phyloP scores from a whole-genome alignment of 108 stramenopile species.

The Stephanodiscus minutulus region DNA sequence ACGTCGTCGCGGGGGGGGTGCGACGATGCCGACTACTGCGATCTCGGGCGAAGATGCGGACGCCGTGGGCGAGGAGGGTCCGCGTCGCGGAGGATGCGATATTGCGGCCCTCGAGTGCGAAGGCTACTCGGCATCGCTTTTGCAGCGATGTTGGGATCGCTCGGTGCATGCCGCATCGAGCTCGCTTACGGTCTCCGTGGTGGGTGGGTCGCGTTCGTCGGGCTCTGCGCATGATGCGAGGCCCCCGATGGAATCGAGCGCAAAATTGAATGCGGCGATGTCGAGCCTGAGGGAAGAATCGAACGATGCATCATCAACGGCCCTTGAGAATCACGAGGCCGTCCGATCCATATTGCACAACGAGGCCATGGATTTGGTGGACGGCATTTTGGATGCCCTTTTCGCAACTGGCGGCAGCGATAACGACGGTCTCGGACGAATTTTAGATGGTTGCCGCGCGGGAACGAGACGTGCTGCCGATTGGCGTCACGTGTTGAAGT shows the following conservation, averaged over 20 bases:
- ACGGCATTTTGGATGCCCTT: conserved; percentile 18
- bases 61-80: too few species aligned
- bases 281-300: background rate
- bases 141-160: conserved; percentile 41
- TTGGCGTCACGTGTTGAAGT: conserved; percentile 24
- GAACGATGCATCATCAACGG: conserved; percentile 2
- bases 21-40: too few species aligned
- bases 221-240: too few species aligned
- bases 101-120: background rate
- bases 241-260: too few species aligned
- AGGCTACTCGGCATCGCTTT: background rate
- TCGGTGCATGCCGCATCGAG: conserved; percentile 36
- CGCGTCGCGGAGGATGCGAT: too few species aligned
- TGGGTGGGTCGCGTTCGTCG: background rate
- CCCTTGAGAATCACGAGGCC: background rate
- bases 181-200: conserved; percentile 1
- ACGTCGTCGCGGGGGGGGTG: too few species aligned
- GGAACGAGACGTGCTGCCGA: background rate
- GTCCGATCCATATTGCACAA: conserved; percentile 12
- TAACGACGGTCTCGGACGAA: background rate
- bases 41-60: too few species aligned
- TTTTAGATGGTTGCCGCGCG: background rate
- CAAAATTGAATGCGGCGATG: background rate
- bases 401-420: conserved; percentile 3
- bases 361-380: conserved; percentile 23